Base-by-base conservation (phyloP, 208 protist genomes). In the Acanthamoeba lenticulata region DNA sequence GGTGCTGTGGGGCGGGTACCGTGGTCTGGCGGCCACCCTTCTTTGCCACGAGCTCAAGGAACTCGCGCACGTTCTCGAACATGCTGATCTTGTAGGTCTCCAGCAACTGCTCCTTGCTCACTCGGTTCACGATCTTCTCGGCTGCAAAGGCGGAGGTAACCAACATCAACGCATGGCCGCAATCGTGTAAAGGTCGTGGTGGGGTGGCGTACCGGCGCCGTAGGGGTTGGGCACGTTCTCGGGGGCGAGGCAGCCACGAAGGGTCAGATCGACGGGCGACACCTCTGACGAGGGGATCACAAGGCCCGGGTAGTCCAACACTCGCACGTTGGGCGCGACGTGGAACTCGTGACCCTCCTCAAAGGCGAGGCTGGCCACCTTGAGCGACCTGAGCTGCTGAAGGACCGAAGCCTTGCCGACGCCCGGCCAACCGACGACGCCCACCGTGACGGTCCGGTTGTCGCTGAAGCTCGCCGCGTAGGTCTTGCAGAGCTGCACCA, bases 71-170 rank as follows among this genome's bases (percentile, higher is more conserved):
- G 38, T 77, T 77, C 11, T 42, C 67, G 36, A 77, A 77, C 67
- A 77, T 77, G 67, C 67, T 77, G 67, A 77, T 42, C 67, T 77
- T 77, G 67, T 77, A 77, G 17, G 67, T 77, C 36, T 77, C 67
- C 34, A 77, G 67, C 67, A 77, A 44, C 36, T 77, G 67, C 67
- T 77, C 67, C 67, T 77, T 77, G 67, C 36, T 38, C 67, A 77
- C 67, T 44, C 67, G 67, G 67, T 36, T 77, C 67, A 77, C 24
- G 13, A 77, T 77, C 67, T 77, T 77, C 32, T 77, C 67, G 17
- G 21, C 67, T 77, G 67, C 32, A 24, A 13, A 32, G 24, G 5
- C 7, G 5, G 0, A 62, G 24, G 45, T 52, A 5, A 52, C 9
- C 45, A 52, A 52, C 45, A 52, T 5, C 45, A 15, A 15, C 15